Percentiles rank a stretch among this genome's conserved stretches.
phyloP scores from a whole-genome alignment of 176 grass and related monocot genomes.

The sorghum (Sorghum bicolor) region Sorghum_bicolor_NCBIv3 NC_012873.2:65807501-65808000 shows the following conservation, averaged over 20 bases:
- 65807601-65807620: background rate
- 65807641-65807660: background rate
- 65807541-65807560: background rate
- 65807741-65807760: background rate
- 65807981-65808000: background rate
- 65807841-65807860: conserved; percentile 59
- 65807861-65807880: conserved; percentile 65
- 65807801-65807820: background rate
- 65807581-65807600: background rate
- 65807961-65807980: background rate
- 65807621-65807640: background rate
- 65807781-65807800: background rate
- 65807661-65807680: background rate
- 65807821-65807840: background rate
- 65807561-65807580: background rate
- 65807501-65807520: background rate
- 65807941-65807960: background rate
- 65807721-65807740: background rate
- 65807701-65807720: background rate
- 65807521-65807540: background rate
- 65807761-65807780: background rate
- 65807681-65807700: background rate
- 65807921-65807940: conserved; percentile 41
- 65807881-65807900: conserved; percentile 83
- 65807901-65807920: conserved; percentile 96